Base-by-base conservation (phyloP, 495 filamentous ascomycete species). In the Xylaria flabelliformis region DNA sequence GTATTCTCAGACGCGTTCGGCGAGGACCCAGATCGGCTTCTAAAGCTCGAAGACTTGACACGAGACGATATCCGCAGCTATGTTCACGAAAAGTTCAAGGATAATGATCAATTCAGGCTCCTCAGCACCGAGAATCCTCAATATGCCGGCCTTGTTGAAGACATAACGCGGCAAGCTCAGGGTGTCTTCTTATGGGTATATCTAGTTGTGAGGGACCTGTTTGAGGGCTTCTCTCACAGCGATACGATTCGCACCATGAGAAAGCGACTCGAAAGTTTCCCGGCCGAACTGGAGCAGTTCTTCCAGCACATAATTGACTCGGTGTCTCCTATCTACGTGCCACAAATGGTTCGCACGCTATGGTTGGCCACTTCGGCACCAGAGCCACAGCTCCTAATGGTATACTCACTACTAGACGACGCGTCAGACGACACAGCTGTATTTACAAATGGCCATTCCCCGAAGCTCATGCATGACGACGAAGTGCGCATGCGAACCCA, bases 101-200 rank as follows among this genome's bases (percentile, higher is more conserved):
- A 48, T 13, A 15, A 74, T 61, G 17, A 48, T 13, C 67, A 44
- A 21, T 77, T 66, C 48, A 29, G 17, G 59, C 34, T 42, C 2
- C 67, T 69, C 41, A 24, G 50, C 13, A 1, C 5, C 4, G 15
- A 46, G 2, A 44, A 55, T 32, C n/a, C 34, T 26, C 58, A 67
- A 3, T 64, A 62, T 19, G 2, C 50, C 15, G 12, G 17, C 2
- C 65, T 84, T 0, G 41, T 78, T 12, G 17, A 70, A 2, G 72
- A 79, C 7, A 70, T 86, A n/a, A 71, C 77, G 0, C 4, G 68
- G 1, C 78, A 67, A 61, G 76, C 83, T 6, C 50, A 77, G 10
- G 84, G 84, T 12, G 83, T 85, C 2, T 85, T 85, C 64, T 73
- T 84, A 15, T 85, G 85, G 84, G 78, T 82, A 4, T 72, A 78